Base-by-base conservation (phyloP, 2,329 filamentous ascomycete species). In the Stemphylium lycopersici region DNA sequence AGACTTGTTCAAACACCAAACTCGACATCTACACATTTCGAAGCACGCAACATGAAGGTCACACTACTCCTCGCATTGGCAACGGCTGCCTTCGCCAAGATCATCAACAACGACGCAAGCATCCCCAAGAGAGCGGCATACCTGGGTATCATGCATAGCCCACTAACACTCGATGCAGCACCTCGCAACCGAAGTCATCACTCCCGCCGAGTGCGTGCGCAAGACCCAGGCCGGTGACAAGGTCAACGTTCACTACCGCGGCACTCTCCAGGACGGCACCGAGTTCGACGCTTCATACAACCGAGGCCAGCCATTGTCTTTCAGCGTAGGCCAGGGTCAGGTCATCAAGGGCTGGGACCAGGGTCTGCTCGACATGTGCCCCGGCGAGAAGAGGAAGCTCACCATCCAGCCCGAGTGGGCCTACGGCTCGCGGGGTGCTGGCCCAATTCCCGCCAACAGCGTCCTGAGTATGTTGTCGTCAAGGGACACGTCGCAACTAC, bases 301-400 rank as follows among this genome's bases (percentile, higher is more conserved):
- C 71, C 87, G 93, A 53, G 86, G 87, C 50, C 76, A 80, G 56
- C 95, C 95, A 4, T 84, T 99, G 69, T 80, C 75, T 66, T 98
- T 99, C 79, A 85, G 82, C 61, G 81, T 99, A 39, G 95, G 93
- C 52, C 80, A 82, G 49, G 93, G 93, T 40, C 86, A 90, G 75
- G 95, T 98, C 55, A 99, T 99, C 78, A 92, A 95, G 81, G 93
- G 93, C 70, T 97, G 93, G 93, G 93, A 98, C 69, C 81, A 96
- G 72, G 93, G 93, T 47, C 84, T 98, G 20, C 73, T 96, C 40
- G 91, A 93, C 72, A 98, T 98, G 93, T 98, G 93, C 78, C 89
- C 95, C 66, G 95, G 95, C 61, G 93, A 99, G 83, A 96, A 96
- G 86, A 85, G 77, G 78, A 93, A 87, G 55, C 80, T 99, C 73